These are phyloP conservation scores for Eustoma russellianum DNA, from an alignment of 257 asterid species.

Conservation along the genomic window DNA sequence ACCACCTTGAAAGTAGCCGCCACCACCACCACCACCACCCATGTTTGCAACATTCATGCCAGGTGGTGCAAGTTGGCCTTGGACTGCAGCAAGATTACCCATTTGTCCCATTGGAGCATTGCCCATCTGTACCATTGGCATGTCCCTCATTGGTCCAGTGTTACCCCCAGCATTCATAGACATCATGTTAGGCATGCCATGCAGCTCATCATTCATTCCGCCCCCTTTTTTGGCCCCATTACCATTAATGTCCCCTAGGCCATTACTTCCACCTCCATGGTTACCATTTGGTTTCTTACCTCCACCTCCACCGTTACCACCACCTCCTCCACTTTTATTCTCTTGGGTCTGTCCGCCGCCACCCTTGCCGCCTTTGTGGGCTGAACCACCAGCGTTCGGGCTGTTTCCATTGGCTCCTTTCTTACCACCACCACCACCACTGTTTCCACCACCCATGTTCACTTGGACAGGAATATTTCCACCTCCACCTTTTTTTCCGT, in stretches of 20 bases:
- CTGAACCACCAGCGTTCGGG: slow-evolving; percentile 14
- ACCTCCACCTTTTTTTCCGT: slow-evolving; percentile 22
- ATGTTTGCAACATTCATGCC: slow-evolving; percentile 27
- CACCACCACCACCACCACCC: slow-evolving; percentile 26
- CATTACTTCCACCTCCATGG: no score
- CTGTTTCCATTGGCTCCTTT: slow-evolving; percentile 33
- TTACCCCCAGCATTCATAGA: slow-evolving; percentile 40
- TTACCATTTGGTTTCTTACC: slow-evolving; percentile 3
- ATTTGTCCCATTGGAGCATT: slow-evolving; percentile 43
- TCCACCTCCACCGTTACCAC: slow-evolving; percentile 13
- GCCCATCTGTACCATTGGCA: slow-evolving; percentile 29
- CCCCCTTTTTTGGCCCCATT: slow-evolving; percentile 57
- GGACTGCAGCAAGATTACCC: slow-evolving; percentile 34
- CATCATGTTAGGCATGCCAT: slow-evolving; percentile 88
- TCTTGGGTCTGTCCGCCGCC: slow-evolving; percentile 47
- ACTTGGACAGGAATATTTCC: slow-evolving; percentile 39
- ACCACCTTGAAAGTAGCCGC: slow-evolving; percentile 45
- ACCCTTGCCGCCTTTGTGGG: slow-evolving; percentile 33
- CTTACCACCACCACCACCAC: slow-evolving; percentile 3
- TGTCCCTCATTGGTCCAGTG: slow-evolving; percentile 36
- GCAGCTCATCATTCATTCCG: slow-evolving; percentile 60
- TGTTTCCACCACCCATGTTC: slow-evolving; percentile 32
- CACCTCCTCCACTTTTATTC: slow-evolving; percentile 4
- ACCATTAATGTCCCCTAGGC: slow-evolving; percentile 18
- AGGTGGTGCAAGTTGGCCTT: slow-evolving; percentile 44